Conservation (phyloP, 805 yeast genomes). For the Metschnikowia shivogae region DNA sequence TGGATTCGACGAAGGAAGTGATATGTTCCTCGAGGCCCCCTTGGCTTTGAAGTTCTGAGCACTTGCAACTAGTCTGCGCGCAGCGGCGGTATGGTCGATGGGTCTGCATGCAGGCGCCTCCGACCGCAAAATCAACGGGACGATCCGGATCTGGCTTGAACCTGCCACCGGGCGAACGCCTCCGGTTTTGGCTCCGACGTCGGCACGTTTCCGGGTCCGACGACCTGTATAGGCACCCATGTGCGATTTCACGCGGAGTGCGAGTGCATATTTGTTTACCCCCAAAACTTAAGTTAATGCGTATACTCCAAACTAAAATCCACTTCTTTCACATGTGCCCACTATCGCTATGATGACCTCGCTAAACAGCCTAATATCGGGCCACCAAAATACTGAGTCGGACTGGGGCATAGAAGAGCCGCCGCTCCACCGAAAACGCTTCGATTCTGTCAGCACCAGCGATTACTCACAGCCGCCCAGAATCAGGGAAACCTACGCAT, state of each 20-base stretch:
- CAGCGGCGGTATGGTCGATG: too few relatives aligned
- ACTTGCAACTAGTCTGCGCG: too few relatives aligned
- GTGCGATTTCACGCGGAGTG: slow-evolving; percentile 1
- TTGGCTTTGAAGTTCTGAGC: slow-evolving; percentile 1
- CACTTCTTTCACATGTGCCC: background rate
- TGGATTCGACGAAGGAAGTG: slow-evolving; percentile 3
- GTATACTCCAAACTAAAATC: too few relatives aligned
- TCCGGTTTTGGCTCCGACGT: too few relatives aligned
- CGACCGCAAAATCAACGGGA: too few relatives aligned
- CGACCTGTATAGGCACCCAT: background rate
- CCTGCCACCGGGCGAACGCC: too few relatives aligned
- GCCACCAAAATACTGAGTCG: slow-evolving; percentile 17
- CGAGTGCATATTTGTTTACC: slow-evolving; percentile 2
- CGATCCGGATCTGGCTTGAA: too few relatives aligned
- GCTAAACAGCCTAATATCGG: slow-evolving; percentile 8
- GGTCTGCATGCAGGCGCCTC: too few relatives aligned
- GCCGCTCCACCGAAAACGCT: slow-evolving; percentile 8
- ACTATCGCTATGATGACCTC: background rate
- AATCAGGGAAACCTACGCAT: slow-evolving; percentile 1
- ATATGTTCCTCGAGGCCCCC: slow-evolving; percentile 1
- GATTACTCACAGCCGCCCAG: slow-evolving; percentile 17
- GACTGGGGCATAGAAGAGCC: slow-evolving; percentile 23
- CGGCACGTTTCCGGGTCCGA: too few relatives aligned
- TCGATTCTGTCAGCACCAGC: slow-evolving; percentile 17
- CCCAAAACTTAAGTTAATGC: background rate